A percentile compares a stretch with the other conserved stretches of the same genome.
phyloP scores from a whole-genome alignment of 139 green algal genomes.

The Chlamydomonas eustigma region DNA sequence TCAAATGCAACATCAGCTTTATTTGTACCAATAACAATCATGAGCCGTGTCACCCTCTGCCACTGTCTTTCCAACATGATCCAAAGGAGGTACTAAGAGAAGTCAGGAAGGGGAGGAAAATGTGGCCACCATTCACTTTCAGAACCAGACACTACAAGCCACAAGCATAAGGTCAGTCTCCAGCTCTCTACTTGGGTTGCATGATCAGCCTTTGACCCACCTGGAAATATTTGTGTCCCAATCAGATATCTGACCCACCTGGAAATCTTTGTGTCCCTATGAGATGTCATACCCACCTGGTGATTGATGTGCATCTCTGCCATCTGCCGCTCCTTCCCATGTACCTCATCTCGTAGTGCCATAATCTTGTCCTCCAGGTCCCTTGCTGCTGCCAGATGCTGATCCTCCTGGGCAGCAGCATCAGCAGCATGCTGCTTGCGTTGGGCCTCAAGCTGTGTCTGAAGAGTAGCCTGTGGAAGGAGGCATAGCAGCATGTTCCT shows the following conservation, averaged over 20 bases:
- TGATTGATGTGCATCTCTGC: slow-evolving; percentile 24
- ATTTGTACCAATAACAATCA: no score
- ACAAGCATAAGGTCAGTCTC: no score
- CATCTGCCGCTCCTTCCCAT: slow-evolving; percentile 22
- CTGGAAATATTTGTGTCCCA: no score
- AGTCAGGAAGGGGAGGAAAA: no score
- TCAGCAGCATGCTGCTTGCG: neutral
- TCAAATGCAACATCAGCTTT: no score
- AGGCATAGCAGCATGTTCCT: neutral
- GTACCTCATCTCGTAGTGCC: slow-evolving; percentile 17
- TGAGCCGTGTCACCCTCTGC: no score
- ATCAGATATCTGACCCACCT: slow-evolving; percentile 4
- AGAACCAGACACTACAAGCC: no score
- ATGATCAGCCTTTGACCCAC: no score
- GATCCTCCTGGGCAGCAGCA: neutral
- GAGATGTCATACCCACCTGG: slow-evolving; percentile 14
- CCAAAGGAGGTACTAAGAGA: no score
- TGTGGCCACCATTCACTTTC: no score
- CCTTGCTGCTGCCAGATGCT: slow-evolving; percentile 1
- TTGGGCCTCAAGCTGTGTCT: neutral
- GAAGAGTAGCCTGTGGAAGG: neutral
- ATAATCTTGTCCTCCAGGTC: slow-evolving; percentile 15
- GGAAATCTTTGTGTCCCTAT: neutral
- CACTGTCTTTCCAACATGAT: no score
- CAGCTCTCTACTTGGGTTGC: no score